phyloP scores from a whole-genome alignment of 23 red algal species.

The Pyropia haitanensis region DNA sequence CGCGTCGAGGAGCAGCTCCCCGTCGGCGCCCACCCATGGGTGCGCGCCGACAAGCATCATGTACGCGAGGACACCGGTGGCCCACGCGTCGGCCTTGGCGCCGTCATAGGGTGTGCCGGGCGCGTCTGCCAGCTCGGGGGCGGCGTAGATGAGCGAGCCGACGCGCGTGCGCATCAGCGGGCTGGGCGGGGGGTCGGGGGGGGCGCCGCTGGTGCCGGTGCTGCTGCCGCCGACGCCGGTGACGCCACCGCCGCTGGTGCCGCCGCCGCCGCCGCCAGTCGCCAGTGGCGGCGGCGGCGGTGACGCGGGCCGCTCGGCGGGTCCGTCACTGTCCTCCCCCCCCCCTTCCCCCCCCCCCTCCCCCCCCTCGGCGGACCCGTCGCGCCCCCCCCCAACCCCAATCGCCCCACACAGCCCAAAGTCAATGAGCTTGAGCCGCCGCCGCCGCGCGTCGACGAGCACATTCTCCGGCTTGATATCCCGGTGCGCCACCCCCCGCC shows the following conservation, averaged over 20 bases:
- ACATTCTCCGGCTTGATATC: constrained; percentile 95
- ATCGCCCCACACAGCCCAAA: constrained; percentile 36
- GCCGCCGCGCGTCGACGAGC: constrained; percentile 33
- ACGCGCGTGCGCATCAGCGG: neutral
- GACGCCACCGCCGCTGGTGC: neutral
- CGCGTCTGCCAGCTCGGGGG: neutral
- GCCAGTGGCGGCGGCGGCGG: neutral
- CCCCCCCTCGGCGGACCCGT: too few relatives aligned
- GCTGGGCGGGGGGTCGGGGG: too few relatives aligned
- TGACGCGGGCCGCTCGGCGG: neutral
- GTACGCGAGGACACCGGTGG: constrained; percentile 54
- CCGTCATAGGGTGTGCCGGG: constrained; percentile 20
- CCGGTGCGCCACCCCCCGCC: constrained; percentile 61
- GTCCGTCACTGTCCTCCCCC: constrained; percentile 16
- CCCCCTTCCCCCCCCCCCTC: too few relatives aligned
- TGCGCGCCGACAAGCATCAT: constrained; percentile 44
- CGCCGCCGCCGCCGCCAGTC: neutral
- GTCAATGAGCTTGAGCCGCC: constrained; percentile 72
- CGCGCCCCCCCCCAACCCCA: too few relatives aligned
- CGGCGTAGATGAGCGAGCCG: constrained; percentile 1
- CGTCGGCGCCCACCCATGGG: constrained; percentile 52
- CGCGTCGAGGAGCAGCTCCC: constrained; percentile 46
- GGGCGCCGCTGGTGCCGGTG: too few relatives aligned
- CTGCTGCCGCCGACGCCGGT: too few relatives aligned
- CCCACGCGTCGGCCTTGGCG: constrained; percentile 63